Percentiles rank a stretch among this genome's conserved stretches.
These are phyloP conservation scores for Magnaporthiopsis incrustans DNA, from an alignment of 2,329 filamentous ascomycete species.

Conservation along the genomic window DNA sequence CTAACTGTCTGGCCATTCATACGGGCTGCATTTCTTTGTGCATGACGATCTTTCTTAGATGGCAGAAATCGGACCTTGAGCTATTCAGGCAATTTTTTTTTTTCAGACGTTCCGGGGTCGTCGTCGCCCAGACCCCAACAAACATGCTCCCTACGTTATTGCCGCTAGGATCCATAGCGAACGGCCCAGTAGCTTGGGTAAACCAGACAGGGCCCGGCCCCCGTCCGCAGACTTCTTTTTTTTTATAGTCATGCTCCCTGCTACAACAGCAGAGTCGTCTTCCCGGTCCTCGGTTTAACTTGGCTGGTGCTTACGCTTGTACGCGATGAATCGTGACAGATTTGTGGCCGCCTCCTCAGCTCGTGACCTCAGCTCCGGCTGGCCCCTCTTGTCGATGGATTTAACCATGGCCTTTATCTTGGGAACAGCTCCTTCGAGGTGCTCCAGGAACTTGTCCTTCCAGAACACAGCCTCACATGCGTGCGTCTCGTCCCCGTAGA, in stretches of 20 bases:
- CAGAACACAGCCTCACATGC: slow-evolving; percentile 58
- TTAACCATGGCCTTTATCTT: slow-evolving; percentile 50
- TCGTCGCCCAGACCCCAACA: not conserved
- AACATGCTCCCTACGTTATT: not conserved
- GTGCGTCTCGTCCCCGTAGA: slow-evolving; percentile 54
- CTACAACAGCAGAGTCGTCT: not conserved
- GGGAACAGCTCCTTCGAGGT: slow-evolving; percentile 45
- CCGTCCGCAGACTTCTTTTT: not conserved
- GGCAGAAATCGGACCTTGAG: not conserved
- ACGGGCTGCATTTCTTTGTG: not conserved
- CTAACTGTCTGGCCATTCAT: not conserved
- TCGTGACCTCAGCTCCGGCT: slow-evolving; percentile 46
- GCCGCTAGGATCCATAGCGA: not conserved
- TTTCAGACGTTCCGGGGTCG: not conserved
- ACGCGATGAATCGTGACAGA: slow-evolving; percentile 51
- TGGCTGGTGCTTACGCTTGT: slow-evolving; percentile 49
- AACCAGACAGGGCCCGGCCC: not conserved
- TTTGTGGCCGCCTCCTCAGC: slow-evolving; percentile 56
- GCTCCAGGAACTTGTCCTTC: slow-evolving; percentile 50
- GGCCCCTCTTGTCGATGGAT: slow-evolving; percentile 51
- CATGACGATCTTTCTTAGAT: not conserved
- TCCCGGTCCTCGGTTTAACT: not conserved
- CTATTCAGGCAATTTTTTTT: not conserved
- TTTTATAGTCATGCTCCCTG: not conserved
- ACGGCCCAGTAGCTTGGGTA: not conserved